Conservation (phyloP, 345 rosid genomes). For the Euphorbia peplus region DNA sequence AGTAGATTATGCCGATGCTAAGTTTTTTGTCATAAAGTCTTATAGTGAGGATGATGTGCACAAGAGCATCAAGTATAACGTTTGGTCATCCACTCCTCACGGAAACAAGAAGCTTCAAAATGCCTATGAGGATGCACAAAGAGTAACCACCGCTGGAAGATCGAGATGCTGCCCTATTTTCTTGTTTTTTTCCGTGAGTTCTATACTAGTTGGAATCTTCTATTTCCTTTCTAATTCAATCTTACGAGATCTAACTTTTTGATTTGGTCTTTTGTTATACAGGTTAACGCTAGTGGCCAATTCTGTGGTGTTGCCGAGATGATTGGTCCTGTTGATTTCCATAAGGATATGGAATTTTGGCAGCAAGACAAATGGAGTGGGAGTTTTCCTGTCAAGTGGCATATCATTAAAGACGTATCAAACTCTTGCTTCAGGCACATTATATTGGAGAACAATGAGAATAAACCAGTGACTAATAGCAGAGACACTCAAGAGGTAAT, state of each 20-base stretch:
- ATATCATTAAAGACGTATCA: slow-evolving; percentile 77
- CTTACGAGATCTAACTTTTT: neutral
- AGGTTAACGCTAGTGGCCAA: slow-evolving; percentile 98
- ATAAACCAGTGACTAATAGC: slow-evolving; percentile 95
- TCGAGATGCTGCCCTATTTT: slow-evolving; percentile 66
- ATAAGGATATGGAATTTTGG: slow-evolving; percentile 92
- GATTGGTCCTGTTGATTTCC: slow-evolving; percentile 81
- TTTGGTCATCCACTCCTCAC: slow-evolving; percentile 93
- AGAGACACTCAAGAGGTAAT: slow-evolving; percentile 98
- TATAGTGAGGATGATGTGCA: slow-evolving; percentile 98
- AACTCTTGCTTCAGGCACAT: slow-evolving; percentile 77
- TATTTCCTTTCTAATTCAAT: neutral
- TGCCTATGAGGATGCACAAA: slow-evolving; percentile 79
- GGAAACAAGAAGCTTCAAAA: slow-evolving; percentile 90
- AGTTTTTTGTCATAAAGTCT: slow-evolving; percentile 88
- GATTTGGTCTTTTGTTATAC: slow-evolving; percentile 15
- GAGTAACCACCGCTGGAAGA: slow-evolving; percentile 45
- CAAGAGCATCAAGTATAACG: slow-evolving; percentile 89
- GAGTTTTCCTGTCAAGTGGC: slow-evolving; percentile 94
- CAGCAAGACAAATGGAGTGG: slow-evolving; percentile 99
- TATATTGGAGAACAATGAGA: slow-evolving; percentile 84
- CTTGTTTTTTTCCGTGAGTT: slow-evolving; percentile 86
- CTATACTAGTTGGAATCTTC: neutral
- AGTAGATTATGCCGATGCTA: slow-evolving; percentile 53
- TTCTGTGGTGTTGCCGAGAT: slow-evolving; percentile 98